Evolutionary conservation across 331 rosid genomes (phyloP).

Genomic region (Acacia concinna): DNA sequence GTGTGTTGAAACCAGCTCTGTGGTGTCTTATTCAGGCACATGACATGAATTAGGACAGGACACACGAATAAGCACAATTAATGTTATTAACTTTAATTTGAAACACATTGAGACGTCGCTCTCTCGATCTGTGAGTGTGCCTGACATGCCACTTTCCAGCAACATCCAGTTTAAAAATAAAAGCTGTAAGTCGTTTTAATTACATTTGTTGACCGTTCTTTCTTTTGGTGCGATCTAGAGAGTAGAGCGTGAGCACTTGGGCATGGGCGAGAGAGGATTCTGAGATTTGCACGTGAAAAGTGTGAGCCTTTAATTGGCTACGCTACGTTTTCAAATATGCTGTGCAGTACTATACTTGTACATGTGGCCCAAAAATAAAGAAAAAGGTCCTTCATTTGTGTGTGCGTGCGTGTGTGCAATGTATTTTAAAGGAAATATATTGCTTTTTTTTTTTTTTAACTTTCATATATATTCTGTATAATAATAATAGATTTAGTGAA

Average conservation of each 20-base stretch:
- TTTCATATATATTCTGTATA: too few species aligned
- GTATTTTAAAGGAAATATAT: background rate
- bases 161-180: background rate
- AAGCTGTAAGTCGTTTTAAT: too few species aligned
- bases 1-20: background rate
- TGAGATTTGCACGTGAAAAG: background rate
- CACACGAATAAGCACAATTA: background rate
- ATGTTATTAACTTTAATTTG: too few species aligned
- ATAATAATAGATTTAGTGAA: too few species aligned
- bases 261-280: background rate
- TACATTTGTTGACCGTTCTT: background rate
- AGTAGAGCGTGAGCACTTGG: background rate
- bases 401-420: too few species aligned
- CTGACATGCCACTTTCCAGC: background rate
- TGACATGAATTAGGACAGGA: background rate
- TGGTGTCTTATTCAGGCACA: background rate
- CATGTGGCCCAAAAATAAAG: background rate
- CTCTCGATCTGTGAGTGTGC: background rate
- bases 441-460: too few species aligned
- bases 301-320: background rate
- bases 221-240: background rate
- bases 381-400: too few species aligned
- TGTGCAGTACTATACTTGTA: background rate
- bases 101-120: background rate
- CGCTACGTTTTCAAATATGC: background rate